Conservation (phyloP, 257 asterid species). For the Jacaranda copaia region DNA sequence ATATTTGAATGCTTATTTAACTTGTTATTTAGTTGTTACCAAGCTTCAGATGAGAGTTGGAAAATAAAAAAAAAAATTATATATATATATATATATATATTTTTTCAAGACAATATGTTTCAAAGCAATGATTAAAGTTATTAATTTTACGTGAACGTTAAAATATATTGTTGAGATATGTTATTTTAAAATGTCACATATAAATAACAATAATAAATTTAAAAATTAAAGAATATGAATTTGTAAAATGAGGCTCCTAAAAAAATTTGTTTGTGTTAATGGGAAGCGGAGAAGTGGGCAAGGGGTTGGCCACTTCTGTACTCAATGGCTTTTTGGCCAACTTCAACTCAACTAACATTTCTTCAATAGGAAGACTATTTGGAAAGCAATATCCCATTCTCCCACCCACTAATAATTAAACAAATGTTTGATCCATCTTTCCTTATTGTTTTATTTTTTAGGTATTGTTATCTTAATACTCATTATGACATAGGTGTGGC, state of each 20-base stretch:
- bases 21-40: too few species aligned
- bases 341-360: slow-evolving; percentile 52
- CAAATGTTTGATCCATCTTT: slow-evolving; percentile 10
- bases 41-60: background rate
- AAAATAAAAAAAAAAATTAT: background rate
- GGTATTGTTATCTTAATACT: background rate
- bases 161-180: background rate
- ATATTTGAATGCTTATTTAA: background rate
- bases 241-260: too few species aligned
- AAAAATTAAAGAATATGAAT: background rate
- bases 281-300: slow-evolving; percentile 25
- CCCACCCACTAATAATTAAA: slow-evolving; percentile 39
- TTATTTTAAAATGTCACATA: background rate
- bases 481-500: slow-evolving; percentile 9
- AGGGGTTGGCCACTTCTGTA: slow-evolving; percentile 46
- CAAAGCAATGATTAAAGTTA: too few species aligned
- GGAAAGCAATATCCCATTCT: slow-evolving; percentile 39
- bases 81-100: too few species aligned
- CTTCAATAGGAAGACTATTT: slow-evolving; percentile 47
- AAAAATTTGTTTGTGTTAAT: background rate
- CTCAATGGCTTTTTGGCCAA: slow-evolving; percentile 41
- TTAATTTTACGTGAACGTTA: too few species aligned
- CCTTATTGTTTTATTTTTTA: background rate
- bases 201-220: too few species aligned
- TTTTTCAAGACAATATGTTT: too few species aligned